Base-by-base conservation (phyloP, 164 flowering plant genomes). In the Vitis rupestris region DNA sequence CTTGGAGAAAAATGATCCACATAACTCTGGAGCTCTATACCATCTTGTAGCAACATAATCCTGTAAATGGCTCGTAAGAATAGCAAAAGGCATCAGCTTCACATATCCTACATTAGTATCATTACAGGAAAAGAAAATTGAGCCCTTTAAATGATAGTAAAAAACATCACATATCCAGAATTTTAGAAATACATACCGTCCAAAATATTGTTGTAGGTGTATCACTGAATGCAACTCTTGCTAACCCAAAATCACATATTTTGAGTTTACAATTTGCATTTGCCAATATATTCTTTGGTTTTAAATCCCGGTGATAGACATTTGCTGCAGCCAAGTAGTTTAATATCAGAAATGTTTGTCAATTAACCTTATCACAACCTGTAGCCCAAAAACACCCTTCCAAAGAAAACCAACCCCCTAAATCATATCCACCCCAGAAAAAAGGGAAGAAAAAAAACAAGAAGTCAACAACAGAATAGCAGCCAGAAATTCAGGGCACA, bases 241-340 rank as follows among this genome's bases (percentile, higher is more conserved):
- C 98, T 69, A 93, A 80, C 51, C 98, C 98, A 78, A 93, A 90
- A 75, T 93, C 98, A 78, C 98, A 93, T 17, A 93, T 90, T 77
- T 93, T 93, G 31, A 93, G 89, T 72, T 93, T 93, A 79, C 97
- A 93, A 74, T 93, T 88, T 50, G 97, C 95, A 87, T 93, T 93
- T 70, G 97, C 98, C 83, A 93, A 74, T 71, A 93, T 91, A 69
- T 93, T 93, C 81, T 93, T 93, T 10, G 97, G 98, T 62, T 93
- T 93, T 57, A 93, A 69, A 82, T 93, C 98, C 75, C 98, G 88
- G 80, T 93, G 98, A 72, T 82, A 93, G 53, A 88, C 89, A 76
- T 86, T 87, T 53, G 91, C 91, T 87, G 86, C 90, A 84, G 59
- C 7, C 56, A 79, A 65, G 49, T 50, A 75, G 49, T 11, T 13